Evolutionary conservation across 345 rosid species (phyloP).

Genomic region (Garcia nutans): DNA sequence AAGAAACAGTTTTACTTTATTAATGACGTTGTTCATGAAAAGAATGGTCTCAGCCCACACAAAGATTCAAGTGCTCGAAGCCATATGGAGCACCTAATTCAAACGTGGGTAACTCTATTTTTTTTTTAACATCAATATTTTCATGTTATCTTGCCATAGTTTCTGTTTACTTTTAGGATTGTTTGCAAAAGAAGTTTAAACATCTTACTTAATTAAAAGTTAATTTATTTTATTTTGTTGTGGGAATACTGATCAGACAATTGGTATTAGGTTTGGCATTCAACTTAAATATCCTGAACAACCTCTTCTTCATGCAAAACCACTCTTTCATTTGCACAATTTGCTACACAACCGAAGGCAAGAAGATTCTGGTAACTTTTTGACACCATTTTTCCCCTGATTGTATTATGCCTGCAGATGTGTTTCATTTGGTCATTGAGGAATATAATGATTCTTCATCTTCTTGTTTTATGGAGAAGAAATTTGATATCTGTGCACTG

Average conservation of each 20-base stretch:
- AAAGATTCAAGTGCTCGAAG: slow-evolving; percentile 38
- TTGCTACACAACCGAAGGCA: slow-evolving; percentile 70
- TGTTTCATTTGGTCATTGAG: not conserved
- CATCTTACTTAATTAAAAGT: not conserved
- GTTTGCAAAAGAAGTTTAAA: not conserved
- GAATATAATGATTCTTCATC: not conserved
- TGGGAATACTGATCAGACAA: slow-evolving; percentile 10
- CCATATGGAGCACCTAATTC: slow-evolving; percentile 46
- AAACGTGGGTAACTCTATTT: slow-evolving; percentile 51
- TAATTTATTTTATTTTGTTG: slow-evolving; percentile 16
- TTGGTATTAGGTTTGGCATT: slow-evolving; percentile 54
- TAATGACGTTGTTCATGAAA: slow-evolving; percentile 39
- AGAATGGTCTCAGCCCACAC: slow-evolving; percentile 49
- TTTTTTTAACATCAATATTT: slow-evolving; percentile 1
- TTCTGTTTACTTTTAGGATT: not conserved
- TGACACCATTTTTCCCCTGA: slow-evolving; percentile 12
- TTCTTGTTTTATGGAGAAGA: slow-evolving; percentile 7
- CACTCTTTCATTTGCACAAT: slow-evolving; percentile 65
- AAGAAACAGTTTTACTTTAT: slow-evolving; percentile 62
- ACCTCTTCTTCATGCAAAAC: slow-evolving; percentile 75
- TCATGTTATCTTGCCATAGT: not conserved
- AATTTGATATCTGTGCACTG: not conserved
- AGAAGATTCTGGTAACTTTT: slow-evolving; percentile 53
- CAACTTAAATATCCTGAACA: slow-evolving; percentile 61
- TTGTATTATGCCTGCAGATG: not conserved